phyloP scores from a whole-genome alignment of 2,329 filamentous ascomycete species.

The Aspergillus udagawae region DNA sequence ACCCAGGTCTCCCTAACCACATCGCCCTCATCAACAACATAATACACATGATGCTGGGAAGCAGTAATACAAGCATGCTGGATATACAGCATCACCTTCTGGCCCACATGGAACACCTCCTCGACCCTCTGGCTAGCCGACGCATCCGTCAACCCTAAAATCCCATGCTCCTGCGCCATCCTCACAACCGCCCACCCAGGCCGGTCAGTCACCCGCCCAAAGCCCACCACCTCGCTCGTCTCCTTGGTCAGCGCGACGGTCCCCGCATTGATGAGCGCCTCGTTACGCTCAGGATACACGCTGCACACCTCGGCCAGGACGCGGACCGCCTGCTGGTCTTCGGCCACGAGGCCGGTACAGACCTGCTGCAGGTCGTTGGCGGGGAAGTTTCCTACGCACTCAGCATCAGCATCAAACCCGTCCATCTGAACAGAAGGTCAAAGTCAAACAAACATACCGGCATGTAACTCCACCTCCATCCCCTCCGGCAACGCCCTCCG shows the following conservation, averaged over 20 bases:
- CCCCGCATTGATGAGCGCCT: conserved; percentile 68
- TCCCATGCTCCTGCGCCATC: conserved; percentile 74
- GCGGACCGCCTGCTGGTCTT: conserved; percentile 30
- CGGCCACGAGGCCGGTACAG: conserved; percentile 56
- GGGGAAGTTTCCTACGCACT: conserved; percentile 49
- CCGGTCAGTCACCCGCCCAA: conserved; percentile 63
- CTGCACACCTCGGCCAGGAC: conserved; percentile 67
- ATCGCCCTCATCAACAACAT: conserved; percentile 58
- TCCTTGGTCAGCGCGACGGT: conserved; percentile 67
- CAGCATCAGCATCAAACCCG: neutral
- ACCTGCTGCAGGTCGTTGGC: conserved; percentile 75
- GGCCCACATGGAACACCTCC: conserved; percentile 54
- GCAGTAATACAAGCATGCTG: conserved; percentile 78
- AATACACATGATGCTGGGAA: conserved; percentile 65
- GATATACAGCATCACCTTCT: conserved; percentile 68
- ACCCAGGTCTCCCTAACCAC: conserved; percentile 23
- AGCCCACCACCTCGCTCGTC: conserved; percentile 64
- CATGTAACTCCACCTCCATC: conserved; percentile 22
- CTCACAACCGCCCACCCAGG: conserved; percentile 62
- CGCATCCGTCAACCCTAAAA: conserved; percentile 54
- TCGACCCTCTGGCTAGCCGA: conserved; percentile 36
- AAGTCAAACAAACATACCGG: conserved; percentile 13
- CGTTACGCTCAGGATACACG: conserved; percentile 57
- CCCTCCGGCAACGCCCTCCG: conserved; percentile 5
- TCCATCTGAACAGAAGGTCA: neutral